Base-by-base conservation (phyloP, 2,329 filamentous ascomycete species). In the Diaporthe ilicicola region DNA sequence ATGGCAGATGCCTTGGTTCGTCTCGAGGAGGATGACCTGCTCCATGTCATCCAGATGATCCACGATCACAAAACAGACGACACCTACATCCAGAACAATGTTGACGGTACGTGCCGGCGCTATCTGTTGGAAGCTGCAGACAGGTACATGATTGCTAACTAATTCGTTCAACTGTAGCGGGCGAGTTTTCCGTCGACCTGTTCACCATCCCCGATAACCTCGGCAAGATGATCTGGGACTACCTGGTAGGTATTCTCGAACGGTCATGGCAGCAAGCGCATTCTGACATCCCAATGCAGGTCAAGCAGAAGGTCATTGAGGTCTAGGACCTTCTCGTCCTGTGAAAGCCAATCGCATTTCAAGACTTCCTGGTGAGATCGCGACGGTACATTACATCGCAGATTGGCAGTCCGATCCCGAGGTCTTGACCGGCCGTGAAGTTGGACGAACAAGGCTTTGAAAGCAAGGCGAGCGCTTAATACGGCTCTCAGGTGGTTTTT, bases 131-230 rank as follows among this genome's bases (percentile, higher is more conserved):
- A n/a, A 12, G 27, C 13, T 12, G 44, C 17, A 13, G 39, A 53
- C 10, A 13, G 39, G 29, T 8, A 59, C 2, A 27, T 39, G 53
- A 42, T 22, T 17, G 44, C 67, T 69, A 42, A 69, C 37, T 34
- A 10, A 22, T 15, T n/a, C 54, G 24, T 13, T 74, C 73, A 78
- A 34, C 9, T 34, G 76, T 81, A 88, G 94, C 95, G 78, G 96
- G 96, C 78, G 96, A 99, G 84, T 99, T 99, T 84, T 96, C 97
- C 73, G 95, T 99, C 76, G 96, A 99, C 79, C 88, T 99, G 71
- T 98, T 97, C 84, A 98, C 96, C n/a, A 90, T 99, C 74, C 95
- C 96, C 1, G 96, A 98, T 75, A 84, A 85, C 34, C 87, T 98
- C 46, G 92, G 96, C 79, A 97, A 96, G 82, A 94, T 94, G 90